Evolutionary conservation across 2,329 filamentous ascomycete species (phyloP).

Genomic region (Aspergillus costaricaensis): DNA sequence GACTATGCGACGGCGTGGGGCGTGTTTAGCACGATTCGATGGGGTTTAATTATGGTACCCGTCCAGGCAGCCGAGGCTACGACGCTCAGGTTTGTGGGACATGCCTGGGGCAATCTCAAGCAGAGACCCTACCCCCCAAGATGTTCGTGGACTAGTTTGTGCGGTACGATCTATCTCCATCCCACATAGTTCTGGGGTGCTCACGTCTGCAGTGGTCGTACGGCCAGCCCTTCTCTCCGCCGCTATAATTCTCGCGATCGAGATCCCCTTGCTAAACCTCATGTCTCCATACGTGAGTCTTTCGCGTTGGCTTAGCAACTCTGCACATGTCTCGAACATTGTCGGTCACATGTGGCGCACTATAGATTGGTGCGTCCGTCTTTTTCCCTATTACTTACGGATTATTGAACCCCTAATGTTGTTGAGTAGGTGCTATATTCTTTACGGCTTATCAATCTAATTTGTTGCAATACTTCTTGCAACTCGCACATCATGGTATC

Average conservation of each 20-base stretch:
- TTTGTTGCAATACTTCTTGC: no score
- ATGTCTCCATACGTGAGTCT: slow-evolving; percentile 58
- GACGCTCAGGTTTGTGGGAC: slow-evolving; percentile 65
- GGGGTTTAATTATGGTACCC: slow-evolving; percentile 74
- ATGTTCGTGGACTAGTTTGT: slow-evolving; percentile 19
- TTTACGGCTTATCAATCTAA: no score
- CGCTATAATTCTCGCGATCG: slow-evolving; percentile 42
- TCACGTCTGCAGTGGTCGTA: slow-evolving; percentile 40
- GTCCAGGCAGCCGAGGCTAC: slow-evolving; percentile 68
- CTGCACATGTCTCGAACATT: slow-evolving; percentile 59
- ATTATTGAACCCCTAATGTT: no score
- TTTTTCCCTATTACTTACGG: no score
- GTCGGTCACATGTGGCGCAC: slow-evolving; percentile 65
- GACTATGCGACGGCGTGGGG: slow-evolving; percentile 73
- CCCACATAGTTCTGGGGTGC: not conserved
- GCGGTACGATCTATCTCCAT: no score
- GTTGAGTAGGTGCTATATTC: no score
- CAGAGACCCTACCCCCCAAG: not conserved
- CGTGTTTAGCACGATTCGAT: slow-evolving; percentile 72
- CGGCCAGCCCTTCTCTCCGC: slow-evolving; percentile 58
- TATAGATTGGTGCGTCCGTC: slow-evolving; percentile 17
- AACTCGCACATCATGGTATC: no score
- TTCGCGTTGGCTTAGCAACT: slow-evolving; percentile 67
- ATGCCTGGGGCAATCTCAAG: slow-evolving; percentile 61
- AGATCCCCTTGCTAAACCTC: slow-evolving; percentile 65